Evolutionary conservation across 2,329 filamentous ascomycete genomes (phyloP).

Genomic region (Fonsecaea multimorphosa): DNA sequence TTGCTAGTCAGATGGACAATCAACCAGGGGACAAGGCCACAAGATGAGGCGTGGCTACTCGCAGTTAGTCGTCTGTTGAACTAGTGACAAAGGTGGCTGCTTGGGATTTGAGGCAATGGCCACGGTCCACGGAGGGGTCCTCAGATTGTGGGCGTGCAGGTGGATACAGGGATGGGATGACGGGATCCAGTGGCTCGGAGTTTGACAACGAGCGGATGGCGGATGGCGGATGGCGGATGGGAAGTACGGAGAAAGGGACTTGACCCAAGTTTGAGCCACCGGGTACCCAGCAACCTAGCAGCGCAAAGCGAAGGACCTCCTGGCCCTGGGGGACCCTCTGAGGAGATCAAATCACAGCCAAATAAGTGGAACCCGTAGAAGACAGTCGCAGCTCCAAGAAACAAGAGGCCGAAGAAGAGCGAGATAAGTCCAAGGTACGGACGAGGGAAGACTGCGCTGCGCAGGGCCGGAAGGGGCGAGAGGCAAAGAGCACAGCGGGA

Average conservation of each 20-base stretch:
- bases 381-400: slow-evolving; percentile 14
- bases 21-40: slow-evolving; percentile 7
- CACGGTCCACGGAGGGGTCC: not conserved
- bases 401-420: not conserved
- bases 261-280: not conserved
- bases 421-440: not conserved
- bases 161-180: not conserved
- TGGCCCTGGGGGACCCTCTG: not conserved
- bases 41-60: slow-evolving; percentile 17
- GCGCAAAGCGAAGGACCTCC: not conserved
- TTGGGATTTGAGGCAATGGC: not conserved
- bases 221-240: slow-evolving; percentile 1
- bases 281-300: not conserved
- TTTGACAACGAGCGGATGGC: not conserved
- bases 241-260: not conserved
- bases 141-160: no score
- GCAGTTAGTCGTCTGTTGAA: not conserved
- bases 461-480: not conserved
- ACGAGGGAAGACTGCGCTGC: not conserved
- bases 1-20: slow-evolving; percentile 18
- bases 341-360: not conserved
- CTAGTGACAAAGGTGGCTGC: slow-evolving; percentile 15
- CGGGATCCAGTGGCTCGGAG: not conserved
- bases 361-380: slow-evolving; percentile 6
- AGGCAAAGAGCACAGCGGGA: not conserved